Percentiles rank a stretch among this genome's conserved stretches.
Evolutionary conservation across 129 eudicot genomes (phyloP).

Genomic region (Artemisia annua): DNA sequence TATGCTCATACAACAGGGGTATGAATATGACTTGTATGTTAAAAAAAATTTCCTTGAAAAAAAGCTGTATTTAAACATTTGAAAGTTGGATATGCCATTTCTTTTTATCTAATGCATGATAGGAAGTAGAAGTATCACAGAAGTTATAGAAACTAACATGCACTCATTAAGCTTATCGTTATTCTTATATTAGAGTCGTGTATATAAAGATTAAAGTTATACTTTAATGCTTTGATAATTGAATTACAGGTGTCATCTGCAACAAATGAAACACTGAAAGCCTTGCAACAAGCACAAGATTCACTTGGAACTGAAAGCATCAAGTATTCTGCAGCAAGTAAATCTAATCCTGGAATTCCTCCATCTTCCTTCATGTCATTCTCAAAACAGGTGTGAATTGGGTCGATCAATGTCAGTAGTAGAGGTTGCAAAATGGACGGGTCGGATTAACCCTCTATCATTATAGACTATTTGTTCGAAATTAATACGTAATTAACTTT

Average conservation of each 20-base stretch:
- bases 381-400: conserved; percentile 58
- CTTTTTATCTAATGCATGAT: no score
- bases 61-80: no score
- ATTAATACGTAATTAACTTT: neutral
- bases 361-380: conserved; percentile 95
- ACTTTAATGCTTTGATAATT: conserved; percentile 9
- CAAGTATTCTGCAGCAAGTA: conserved; percentile 55
- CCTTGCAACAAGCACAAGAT: conserved; percentile 62
- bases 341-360: conserved; percentile 91
- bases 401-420: neutral
- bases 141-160: no score
- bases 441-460: neutral
- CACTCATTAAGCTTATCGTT: no score
- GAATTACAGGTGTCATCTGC: conserved; percentile 50
- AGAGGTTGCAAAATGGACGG: conserved; percentile 9
- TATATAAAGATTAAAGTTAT: neutral
- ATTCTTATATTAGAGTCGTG: neutral
- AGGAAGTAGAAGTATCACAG: no score
- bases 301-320: conserved; percentile 61
- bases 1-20: conserved; percentile 86
- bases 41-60: no score
- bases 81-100: no score
- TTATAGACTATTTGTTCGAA: neutral
- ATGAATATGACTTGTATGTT: conserved; percentile 9
- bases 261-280: conserved; percentile 56